These are phyloP conservation scores for Bruguiera hainesii DNA, from an alignment of 441 rosid species.

Conservation along the genomic window DNA sequence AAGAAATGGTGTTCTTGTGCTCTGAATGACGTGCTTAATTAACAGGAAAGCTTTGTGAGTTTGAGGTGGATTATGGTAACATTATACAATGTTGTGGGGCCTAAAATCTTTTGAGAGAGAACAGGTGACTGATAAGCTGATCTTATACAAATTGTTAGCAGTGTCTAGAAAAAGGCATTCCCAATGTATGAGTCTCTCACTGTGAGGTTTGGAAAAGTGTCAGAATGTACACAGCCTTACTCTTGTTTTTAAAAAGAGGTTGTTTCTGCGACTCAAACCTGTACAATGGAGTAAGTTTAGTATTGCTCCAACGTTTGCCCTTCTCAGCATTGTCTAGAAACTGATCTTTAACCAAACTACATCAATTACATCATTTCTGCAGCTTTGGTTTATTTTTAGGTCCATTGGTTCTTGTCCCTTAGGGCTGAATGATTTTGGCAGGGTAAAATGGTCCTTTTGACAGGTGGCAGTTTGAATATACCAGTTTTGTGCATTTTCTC, in stretches of 20 bases:
- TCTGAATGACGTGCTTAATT: too few relatives aligned
- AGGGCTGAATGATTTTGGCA: background rate
- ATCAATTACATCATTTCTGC: background rate
- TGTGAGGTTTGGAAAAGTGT: too few relatives aligned
- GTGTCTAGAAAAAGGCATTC: background rate
- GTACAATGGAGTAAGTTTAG: too few relatives aligned
- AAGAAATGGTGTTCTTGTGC: background rate
- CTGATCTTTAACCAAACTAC: too few relatives aligned
- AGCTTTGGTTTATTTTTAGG: background rate
- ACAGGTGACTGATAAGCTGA: background rate
- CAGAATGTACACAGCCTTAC: too few relatives aligned
- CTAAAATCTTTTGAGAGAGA: background rate
- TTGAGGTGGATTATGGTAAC: background rate
- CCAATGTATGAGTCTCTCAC: too few relatives aligned
- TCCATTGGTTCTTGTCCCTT: background rate
- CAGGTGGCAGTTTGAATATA: background rate
- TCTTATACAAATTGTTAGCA: background rate
- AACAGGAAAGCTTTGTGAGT: background rate
- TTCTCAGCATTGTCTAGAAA: too few relatives aligned
- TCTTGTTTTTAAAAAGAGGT: too few relatives aligned
- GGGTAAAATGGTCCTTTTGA: background rate
- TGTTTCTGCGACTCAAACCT: too few relatives aligned
- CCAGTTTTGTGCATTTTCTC: background rate
- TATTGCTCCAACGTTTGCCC: too few relatives aligned
- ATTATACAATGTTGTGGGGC: background rate